phyloP scores from a whole-genome alignment of 768 basidiomycete species.

The Clavulina sp. region DNA sequence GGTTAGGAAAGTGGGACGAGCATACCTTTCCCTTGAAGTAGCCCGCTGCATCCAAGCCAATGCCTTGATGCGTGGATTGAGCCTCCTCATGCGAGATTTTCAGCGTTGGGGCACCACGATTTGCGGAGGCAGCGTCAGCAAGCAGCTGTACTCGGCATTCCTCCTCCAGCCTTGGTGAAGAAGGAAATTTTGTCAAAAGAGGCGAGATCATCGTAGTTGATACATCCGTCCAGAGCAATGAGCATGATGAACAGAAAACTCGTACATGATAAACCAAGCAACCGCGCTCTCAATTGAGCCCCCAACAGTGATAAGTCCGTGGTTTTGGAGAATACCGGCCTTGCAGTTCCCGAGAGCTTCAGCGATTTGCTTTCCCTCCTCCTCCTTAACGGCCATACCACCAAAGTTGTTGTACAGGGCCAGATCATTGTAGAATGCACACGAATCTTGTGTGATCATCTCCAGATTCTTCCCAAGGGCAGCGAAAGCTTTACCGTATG shows the following conservation, averaged over 20 bases:
- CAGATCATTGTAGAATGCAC: slow-evolving; percentile 27
- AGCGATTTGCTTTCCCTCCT: slow-evolving; percentile 31
- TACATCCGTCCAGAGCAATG: no score
- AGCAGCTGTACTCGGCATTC: slow-evolving; percentile 31
- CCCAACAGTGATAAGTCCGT: slow-evolving; percentile 20
- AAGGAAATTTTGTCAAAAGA: background rate
- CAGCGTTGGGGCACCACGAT: slow-evolving; percentile 11
- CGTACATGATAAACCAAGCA: slow-evolving; percentile 21
- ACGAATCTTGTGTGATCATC: slow-evolving; percentile 29
- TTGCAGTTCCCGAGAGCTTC: slow-evolving; percentile 25
- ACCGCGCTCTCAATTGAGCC: slow-evolving; percentile 28
- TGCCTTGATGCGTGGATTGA: background rate
- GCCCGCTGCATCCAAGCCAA: background rate
- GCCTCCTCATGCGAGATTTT: slow-evolving; percentile 2
- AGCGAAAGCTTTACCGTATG: slow-evolving; percentile 20
- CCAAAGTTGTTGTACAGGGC: slow-evolving; percentile 29
- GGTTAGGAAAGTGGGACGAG: background rate
- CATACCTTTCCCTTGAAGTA: background rate
- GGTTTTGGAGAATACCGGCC: slow-evolving; percentile 27
- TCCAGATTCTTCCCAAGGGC: slow-evolving; percentile 22
- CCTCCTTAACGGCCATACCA: slow-evolving; percentile 30
- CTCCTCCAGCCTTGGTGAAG: slow-evolving; percentile 18
- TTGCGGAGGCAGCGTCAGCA: slow-evolving; percentile 25
- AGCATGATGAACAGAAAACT: slow-evolving; percentile 6
- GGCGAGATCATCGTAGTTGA: background rate